A percentile compares a stretch with the other conserved stretches of the same genome.
These are phyloP conservation scores for Kuraishia borneana DNA, from an alignment of 805 yeast genomes.

Conservation along the genomic window DNA sequence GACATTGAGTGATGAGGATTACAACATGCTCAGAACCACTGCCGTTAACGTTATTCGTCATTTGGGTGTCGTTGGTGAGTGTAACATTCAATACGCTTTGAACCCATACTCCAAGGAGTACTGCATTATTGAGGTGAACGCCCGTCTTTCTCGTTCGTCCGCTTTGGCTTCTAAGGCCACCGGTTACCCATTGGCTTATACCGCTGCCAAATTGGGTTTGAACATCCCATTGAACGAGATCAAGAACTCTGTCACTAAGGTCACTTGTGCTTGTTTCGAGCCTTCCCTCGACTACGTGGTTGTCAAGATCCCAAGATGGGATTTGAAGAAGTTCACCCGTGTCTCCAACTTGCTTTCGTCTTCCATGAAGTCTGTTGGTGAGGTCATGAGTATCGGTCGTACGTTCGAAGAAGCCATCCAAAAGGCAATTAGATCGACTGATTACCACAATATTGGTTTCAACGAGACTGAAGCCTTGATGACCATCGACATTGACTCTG, in stretches of 20 bases:
- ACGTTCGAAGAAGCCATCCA: conserved; percentile 97
- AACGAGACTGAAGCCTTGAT: conserved; percentile 71
- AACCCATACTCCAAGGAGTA: conserved; percentile 91
- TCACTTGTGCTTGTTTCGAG: conserved; percentile 94
- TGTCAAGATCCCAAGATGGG: conserved; percentile 98
- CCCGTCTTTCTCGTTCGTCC: conserved; percentile 96
- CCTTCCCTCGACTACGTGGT: conserved; percentile 96
- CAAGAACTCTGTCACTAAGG: conserved; percentile 85
- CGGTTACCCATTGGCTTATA: conserved; percentile 95
- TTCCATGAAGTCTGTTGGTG: conserved; percentile 98
- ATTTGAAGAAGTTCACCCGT: conserved; percentile 87
- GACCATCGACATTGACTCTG: conserved; percentile 87
- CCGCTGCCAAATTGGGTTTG: conserved; percentile 94
- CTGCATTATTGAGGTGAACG: conserved; percentile 96
- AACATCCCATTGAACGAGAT: conserved; percentile 87
- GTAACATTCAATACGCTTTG: conserved; percentile 95
- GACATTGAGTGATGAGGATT: conserved; percentile 92
- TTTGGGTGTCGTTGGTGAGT: conserved; percentile 98
- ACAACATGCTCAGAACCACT: conserved; percentile 94
- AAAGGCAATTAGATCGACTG: conserved; percentile 94
- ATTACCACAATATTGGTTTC: conserved; percentile 93
- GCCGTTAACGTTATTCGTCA: conserved; percentile 97
- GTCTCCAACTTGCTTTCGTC: conserved; percentile 83
- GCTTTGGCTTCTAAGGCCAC: conserved; percentile 98
- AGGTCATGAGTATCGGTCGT: conserved; percentile 96